Evolutionary conservation across 1,139 yeast species (phyloP), one percentile per base, ranked within the genome.

Genomic region (Debaryomyces nepalensis): DNA sequence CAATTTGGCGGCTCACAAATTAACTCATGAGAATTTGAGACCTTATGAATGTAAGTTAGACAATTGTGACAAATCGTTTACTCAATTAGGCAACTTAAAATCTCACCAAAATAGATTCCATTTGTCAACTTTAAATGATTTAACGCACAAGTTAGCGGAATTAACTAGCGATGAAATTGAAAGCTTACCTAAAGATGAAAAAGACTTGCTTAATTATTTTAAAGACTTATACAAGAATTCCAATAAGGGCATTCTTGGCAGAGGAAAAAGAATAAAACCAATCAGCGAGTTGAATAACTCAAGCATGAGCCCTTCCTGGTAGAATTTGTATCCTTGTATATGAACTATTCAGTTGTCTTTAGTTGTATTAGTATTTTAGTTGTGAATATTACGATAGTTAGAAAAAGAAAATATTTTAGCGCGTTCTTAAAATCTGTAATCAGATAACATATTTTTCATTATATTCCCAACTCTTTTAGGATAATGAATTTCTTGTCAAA

Each of bases 91-190:
- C 2, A 91, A 91, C 60, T 75, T 91, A 68, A 91, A 91, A 64
- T 87, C 96, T 0, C 98, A 91, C 63, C 98, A 91, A 59, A 91
- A 90, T 64, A 75, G 91, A 54, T 89, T 90, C 59, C 98, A 91
- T 64, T 66, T 81, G 48, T 80, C 79, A 12, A 82, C 95, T 0
- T 73, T 91, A 51, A 80, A 79, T 51, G 70, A 70, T 37, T 67
- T 89, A 52, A 87, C 95, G 5, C 74, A 70, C 39, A 79, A 75
- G 50, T 65, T 85, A 48, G 90, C 90, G 0, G 83, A 81, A 50
- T 61, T 82, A 31, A 61, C 65, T 42, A 72, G 75, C 0, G 64
- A 62, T 24, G 73, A 70, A 14, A 70, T 87, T 46, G 73, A 72
- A 22, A 60, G 63, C 52, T 57, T 79, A 34, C 87, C 91, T 1